A percentile compares a stretch with the other conserved stretches of the same genome.
Conservation (phyloP, 1,284 basidiomycete genomes). For the Puccinia polysora region DNA sequence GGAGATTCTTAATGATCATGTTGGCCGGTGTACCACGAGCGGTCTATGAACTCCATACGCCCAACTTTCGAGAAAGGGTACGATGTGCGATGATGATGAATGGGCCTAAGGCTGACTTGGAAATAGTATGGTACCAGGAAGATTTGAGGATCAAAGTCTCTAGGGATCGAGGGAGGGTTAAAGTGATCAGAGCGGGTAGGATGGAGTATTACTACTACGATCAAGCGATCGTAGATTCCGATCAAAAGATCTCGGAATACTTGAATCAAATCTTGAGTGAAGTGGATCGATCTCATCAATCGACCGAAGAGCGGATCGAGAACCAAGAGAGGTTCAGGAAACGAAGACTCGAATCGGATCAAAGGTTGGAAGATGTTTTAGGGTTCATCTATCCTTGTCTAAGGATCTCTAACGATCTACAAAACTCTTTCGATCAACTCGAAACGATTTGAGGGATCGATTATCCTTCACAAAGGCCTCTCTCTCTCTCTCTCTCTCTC, state of each 20-base stretch:
- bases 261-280: background rate
- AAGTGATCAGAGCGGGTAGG: background rate
- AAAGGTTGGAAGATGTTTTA: background rate
- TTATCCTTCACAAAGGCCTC: no score
- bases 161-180: background rate
- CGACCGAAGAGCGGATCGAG: background rate
- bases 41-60: slow-evolving; percentile 10
- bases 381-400: background rate
- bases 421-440: no score
- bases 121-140: background rate
- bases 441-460: no score
- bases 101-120: background rate
- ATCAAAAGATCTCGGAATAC: background rate
- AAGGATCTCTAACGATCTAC: background rate
- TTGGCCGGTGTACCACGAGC: background rate
- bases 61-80: background rate
- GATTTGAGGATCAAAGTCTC: slow-evolving; percentile 2
- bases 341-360: background rate
- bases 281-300: background rate
- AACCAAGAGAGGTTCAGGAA: background rate
- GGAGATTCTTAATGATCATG: slow-evolving; percentile 10
- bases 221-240: background rate
- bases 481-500: no score
- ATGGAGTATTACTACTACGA: background rate
- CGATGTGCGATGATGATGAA: slow-evolving; percentile 22